Conservation (phyloP, 1,284 basidiomycete genomes). For the Puccinia hordei region DNA sequence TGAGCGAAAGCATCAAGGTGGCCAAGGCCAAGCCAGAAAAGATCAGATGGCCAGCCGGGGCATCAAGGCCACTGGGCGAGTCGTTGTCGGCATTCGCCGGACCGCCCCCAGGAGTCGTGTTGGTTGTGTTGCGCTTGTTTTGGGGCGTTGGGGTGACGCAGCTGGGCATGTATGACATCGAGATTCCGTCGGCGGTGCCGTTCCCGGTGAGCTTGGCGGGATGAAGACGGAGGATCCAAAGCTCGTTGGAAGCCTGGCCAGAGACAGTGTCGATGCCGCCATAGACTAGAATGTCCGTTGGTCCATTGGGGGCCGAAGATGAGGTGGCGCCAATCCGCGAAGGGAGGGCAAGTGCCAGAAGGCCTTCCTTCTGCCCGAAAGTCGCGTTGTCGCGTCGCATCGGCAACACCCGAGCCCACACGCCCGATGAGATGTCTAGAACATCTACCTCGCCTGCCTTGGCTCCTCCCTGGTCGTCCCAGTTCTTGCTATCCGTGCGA, state of each 20-base stretch:
- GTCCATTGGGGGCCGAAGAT: slow-evolving; percentile 62
- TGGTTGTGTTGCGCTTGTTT: not conserved
- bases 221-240: slow-evolving; percentile 75
- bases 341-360: slow-evolving; percentile 71
- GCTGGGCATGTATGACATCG: slow-evolving; percentile 29
- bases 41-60: slow-evolving; percentile 15
- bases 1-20: slow-evolving; percentile 17
- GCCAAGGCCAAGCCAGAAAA: slow-evolving; percentile 21
- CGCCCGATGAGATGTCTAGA: slow-evolving; percentile 67
- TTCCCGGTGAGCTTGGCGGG: slow-evolving; percentile 63
- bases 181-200: slow-evolving; percentile 24
- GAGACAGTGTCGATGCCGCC: slow-evolving; percentile 68
- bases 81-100: not conserved
- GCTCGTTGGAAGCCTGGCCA: slow-evolving; percentile 70
- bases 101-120: not conserved
- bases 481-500: slow-evolving; percentile 66
- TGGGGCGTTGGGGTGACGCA: slow-evolving; percentile 36
- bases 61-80: not conserved
- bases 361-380: slow-evolving; percentile 65
- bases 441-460: slow-evolving; percentile 71
- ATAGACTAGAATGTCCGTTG: slow-evolving; percentile 74
- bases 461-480: slow-evolving; percentile 69
- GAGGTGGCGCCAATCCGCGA: slow-evolving; percentile 64
- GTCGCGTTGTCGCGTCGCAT: slow-evolving; percentile 69
- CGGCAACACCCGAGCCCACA: slow-evolving; percentile 73